Evolutionary conservation across 2,329 filamentous ascomycete species (phyloP).

Genomic region (Trichoderma koningiopsis): DNA sequence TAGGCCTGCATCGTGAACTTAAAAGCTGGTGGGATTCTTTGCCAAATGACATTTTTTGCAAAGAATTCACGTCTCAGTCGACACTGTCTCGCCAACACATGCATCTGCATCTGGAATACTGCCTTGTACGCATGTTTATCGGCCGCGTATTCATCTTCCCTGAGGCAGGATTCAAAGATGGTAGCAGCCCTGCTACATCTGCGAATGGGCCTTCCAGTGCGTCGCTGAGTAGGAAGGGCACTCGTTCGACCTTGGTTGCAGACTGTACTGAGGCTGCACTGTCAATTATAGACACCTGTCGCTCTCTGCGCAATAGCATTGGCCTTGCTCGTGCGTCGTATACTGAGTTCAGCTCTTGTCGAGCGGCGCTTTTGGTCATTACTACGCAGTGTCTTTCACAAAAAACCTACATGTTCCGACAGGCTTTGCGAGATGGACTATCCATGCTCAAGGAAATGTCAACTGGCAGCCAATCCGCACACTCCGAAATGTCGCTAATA

Average conservation of each 20-base stretch:
- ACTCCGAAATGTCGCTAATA: constrained; percentile 56
- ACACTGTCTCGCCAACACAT: constrained; percentile 51
- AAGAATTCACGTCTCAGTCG: constrained; percentile 45
- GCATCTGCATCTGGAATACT: constrained; percentile 56
- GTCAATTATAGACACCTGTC: constrained; percentile 53
- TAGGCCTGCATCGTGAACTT: constrained; percentile 11
- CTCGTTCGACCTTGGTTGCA: constrained; percentile 46
- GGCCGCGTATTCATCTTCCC: constrained; percentile 56
- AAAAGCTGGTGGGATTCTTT: constrained; percentile 46
- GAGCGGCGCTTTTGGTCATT: constrained; percentile 54
- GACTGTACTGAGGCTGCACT: constrained; percentile 57
- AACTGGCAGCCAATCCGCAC: constrained; percentile 53
- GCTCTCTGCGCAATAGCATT: constrained; percentile 51
- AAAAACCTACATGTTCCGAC: constrained; percentile 45
- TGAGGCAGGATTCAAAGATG: constrained; percentile 34
- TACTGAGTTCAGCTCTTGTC: constrained; percentile 58
- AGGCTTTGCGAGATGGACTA: constrained; percentile 51
- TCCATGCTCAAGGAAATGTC: constrained; percentile 56
- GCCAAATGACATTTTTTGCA: constrained; percentile 37
- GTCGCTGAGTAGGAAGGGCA: constrained; percentile 36
- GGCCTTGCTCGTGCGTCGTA: constrained; percentile 58
- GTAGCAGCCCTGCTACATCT: constrained; percentile 36
- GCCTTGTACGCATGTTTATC: constrained; percentile 55
- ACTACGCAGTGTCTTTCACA: constrained; percentile 44
- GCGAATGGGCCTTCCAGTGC: constrained; percentile 35